Percentiles rank a stretch among this genome's conserved stretches.
These are phyloP conservation scores for Curvularia eragrostidis DNA, from an alignment of 2,329 filamentous ascomycete species.

Conservation along the genomic window DNA sequence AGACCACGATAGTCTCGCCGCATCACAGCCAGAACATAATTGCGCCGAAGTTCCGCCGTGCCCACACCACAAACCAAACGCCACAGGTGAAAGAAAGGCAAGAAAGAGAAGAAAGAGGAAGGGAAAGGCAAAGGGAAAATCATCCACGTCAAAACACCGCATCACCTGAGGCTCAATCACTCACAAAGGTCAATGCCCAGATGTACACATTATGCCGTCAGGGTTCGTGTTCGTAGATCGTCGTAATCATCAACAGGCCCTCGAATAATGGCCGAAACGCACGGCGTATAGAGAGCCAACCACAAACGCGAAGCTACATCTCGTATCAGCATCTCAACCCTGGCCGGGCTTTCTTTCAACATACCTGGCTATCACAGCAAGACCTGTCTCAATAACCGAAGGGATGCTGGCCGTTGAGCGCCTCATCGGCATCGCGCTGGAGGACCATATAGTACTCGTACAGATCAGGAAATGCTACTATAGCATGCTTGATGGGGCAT, in stretches of 20 bases:
- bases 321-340: neutral
- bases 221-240: neutral
- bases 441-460: constrained; percentile 26
- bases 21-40: constrained; percentile 2
- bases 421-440: constrained; percentile 27
- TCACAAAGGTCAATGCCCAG: neutral
- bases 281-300: neutral
- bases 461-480: constrained; percentile 30
- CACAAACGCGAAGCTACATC: neutral
- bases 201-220: neutral
- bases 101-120: neutral
- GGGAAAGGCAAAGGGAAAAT: no score
- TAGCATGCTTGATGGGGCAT: constrained; percentile 23
- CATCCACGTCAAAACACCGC: neutral
- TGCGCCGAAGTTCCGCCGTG: constrained; percentile 11
- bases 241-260: neutral
- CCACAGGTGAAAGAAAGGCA: neutral
- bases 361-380: neutral
- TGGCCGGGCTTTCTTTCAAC: neutral
- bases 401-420: constrained; percentile 25
- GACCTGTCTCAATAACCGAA: constrained; percentile 19
- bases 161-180: neutral
- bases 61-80: constrained; percentile 5
- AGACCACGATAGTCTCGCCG: constrained; percentile 5
- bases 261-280: neutral